Base-by-base conservation (phyloP, 257 asterid genomes). In the Cruciata laevipes region DNA sequence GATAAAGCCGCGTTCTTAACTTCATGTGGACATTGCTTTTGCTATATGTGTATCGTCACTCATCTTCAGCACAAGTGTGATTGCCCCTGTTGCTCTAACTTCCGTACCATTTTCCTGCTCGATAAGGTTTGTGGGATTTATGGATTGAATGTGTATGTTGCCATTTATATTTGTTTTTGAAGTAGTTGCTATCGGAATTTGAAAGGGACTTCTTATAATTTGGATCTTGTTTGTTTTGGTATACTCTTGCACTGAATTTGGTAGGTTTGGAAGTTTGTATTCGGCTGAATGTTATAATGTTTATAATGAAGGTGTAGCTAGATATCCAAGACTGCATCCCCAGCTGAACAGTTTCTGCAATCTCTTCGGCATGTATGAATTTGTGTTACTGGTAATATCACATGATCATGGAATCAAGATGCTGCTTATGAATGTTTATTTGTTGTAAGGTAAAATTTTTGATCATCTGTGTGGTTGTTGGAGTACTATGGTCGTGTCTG, bases 41-140 rank as follows among this genome's bases (percentile, higher is more conserved):
- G 96, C 81, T 89, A 89, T 74, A 86, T 89, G 95, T 89, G 95
- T 77, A 89, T 89, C 56, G 75, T 86, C 42, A 89, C 96, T 80
- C 96, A 89, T 70, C 95, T 89, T 20, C 87, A 83, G 13, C 83
- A 86, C 81, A 89, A 86, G 86, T 84, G 84, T 78, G 88, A 86
- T 51, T 89, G 96, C 69, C 96, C 96, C 20, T 86, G 96, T 61
- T 89, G 96, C 70, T 69, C 88, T 37, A 81, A 80, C 25, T 84
- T 58, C 58, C 89, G 86, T 71, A 86, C 96, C 57, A 71, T 89
- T 37, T 89, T 89, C 73, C 89, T 86, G 38, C 89, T 89, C 57
- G 86, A 89, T 68, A 89, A 89, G 96, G 96, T 89, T 38, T 38
- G 44, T 3, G 5, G 18, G 5, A 18, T 53, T 53, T 44, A 31